A percentile compares a stretch with the other conserved stretches of the same genome.
phyloP scores from a whole-genome alignment of 1,284 basidiomycete species.

The Pisolithus thermaeus region DNA sequence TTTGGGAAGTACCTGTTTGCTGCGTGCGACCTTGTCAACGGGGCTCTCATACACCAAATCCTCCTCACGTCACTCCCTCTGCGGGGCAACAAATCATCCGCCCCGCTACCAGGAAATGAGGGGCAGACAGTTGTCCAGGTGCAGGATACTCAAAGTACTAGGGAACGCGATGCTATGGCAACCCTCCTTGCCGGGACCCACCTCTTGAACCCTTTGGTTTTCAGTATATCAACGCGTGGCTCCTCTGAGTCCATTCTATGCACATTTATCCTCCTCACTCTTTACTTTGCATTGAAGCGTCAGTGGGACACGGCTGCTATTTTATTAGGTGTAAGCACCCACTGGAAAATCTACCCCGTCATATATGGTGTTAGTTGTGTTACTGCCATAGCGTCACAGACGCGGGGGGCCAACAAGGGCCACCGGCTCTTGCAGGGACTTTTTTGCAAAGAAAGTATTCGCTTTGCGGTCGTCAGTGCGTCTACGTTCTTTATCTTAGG shows the following conservation, averaged over 20 bases:
- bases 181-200: slow-evolving; percentile 58
- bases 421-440: slow-evolving; percentile 35
- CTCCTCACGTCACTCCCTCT: slow-evolving; percentile 43
- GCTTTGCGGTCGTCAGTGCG: slow-evolving; percentile 67
- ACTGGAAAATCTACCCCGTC: slow-evolving; percentile 95
- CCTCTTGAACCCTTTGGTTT: slow-evolving; percentile 90
- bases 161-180: slow-evolving; percentile 27
- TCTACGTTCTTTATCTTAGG: slow-evolving; percentile 68
- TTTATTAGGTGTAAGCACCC: slow-evolving; percentile 73
- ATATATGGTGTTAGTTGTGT: slow-evolving; percentile 83
- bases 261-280: slow-evolving; percentile 70
- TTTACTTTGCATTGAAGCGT: slow-evolving; percentile 53
- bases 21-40: slow-evolving; percentile 77
- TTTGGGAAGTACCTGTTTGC: slow-evolving; percentile 93
- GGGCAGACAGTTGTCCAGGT: slow-evolving; percentile 8
- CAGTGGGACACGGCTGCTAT: slow-evolving; percentile 62
- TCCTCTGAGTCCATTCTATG: slow-evolving; percentile 90
- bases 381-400: slow-evolving; percentile 48
- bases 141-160: slow-evolving; percentile 11
- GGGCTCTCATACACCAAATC: slow-evolving; percentile 69
- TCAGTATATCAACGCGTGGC: slow-evolving; percentile 94
- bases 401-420: slow-evolving; percentile 14
- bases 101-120: background rate
- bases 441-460: slow-evolving; percentile 52
- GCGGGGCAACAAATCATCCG: background rate